Conservation (phyloP, 139 green algal genomes). For the Chlorella ohadii region DNA sequence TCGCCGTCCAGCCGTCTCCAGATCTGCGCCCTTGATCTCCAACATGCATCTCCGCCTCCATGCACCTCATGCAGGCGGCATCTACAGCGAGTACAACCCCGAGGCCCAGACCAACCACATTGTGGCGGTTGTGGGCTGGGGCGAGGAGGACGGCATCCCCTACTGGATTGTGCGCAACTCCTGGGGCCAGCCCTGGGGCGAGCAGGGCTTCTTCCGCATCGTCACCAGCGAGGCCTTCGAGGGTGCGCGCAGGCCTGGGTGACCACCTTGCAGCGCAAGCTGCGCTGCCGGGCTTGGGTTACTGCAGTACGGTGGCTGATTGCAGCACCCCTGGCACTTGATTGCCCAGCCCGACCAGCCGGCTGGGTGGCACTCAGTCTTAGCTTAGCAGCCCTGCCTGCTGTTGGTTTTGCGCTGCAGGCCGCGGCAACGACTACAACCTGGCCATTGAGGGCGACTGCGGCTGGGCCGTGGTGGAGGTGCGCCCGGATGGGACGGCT, state of each 20-base stretch:
- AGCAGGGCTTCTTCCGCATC: conserved; percentile 75
- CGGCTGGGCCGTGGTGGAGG: conserved; percentile 63
- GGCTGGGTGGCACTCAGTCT: too few species aligned
- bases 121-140: conserved; percentile 89
- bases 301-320: too few species aligned
- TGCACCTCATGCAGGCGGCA: conserved; percentile 15
- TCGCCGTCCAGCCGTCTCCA: too few species aligned
- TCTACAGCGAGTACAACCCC: conserved; percentile 27
- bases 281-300: too few species aligned
- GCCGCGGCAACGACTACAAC: conserved; percentile 73
- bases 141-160: conserved; percentile 70
- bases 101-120: conserved; percentile 83
- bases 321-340: too few species aligned
- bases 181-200: conserved; percentile 83
- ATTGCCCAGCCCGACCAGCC: too few species aligned
- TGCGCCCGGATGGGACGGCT: not conserved
- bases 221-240: conserved; percentile 66
- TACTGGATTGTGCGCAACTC: conserved; percentile 75
- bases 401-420: too few species aligned
- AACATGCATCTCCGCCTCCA: not conserved
- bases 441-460: conserved; percentile 80
- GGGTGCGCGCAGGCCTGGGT: conserved; percentile 6
- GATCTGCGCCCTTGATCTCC: not conserved
- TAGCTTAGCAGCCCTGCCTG: too few species aligned
- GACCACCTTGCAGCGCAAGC: too few species aligned